Conservation (phyloP, 2,329 filamentous ascomycete genomes). For the Aspergillus persii region DNA sequence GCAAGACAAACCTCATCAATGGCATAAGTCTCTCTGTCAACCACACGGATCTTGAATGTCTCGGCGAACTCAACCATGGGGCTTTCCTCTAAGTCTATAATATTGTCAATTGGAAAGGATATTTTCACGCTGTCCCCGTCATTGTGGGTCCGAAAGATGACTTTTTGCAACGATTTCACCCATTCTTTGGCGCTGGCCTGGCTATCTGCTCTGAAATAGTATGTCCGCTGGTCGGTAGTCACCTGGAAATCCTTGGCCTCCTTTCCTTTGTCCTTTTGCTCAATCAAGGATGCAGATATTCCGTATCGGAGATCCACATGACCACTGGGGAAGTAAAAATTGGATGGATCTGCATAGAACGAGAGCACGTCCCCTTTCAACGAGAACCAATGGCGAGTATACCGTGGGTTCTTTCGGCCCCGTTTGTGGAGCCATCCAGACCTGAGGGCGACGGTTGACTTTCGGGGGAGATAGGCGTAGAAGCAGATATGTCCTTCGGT, state of each 20-base stretch:
- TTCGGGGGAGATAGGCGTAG: slow-evolving; percentile 95
- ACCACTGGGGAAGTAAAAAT: slow-evolving; percentile 86
- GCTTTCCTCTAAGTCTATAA: slow-evolving; percentile 90
- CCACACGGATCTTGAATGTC: slow-evolving; percentile 87
- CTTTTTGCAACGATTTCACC: slow-evolving; percentile 89
- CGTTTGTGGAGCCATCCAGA: slow-evolving; percentile 87
- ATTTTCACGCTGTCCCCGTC: slow-evolving; percentile 98
- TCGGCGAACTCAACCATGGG: slow-evolving; percentile 89
- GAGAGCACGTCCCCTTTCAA: slow-evolving; percentile 88
- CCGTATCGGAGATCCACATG: slow-evolving; percentile 91
- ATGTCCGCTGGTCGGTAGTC: slow-evolving; percentile 76
- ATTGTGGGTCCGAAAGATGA: slow-evolving; percentile 93
- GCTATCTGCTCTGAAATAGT: slow-evolving; percentile 87
- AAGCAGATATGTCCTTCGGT: slow-evolving; percentile 93
- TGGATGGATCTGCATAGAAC: slow-evolving; percentile 80
- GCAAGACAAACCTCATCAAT: slow-evolving; percentile 72
- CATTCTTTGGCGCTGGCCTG: slow-evolving; percentile 87
- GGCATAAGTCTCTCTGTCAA: slow-evolving; percentile 92
- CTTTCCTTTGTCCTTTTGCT: slow-evolving; percentile 65
- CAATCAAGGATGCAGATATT: slow-evolving; percentile 76
- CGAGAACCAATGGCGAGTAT: slow-evolving; percentile 88
- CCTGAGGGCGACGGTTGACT: slow-evolving; percentile 74
- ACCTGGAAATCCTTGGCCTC: slow-evolving; percentile 76
- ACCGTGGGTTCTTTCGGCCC: slow-evolving; percentile 82
- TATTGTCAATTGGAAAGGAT: slow-evolving; percentile 79